Conservation (phyloP, 2,329 filamentous ascomycete species). For the Diplodia corticola region DNA sequence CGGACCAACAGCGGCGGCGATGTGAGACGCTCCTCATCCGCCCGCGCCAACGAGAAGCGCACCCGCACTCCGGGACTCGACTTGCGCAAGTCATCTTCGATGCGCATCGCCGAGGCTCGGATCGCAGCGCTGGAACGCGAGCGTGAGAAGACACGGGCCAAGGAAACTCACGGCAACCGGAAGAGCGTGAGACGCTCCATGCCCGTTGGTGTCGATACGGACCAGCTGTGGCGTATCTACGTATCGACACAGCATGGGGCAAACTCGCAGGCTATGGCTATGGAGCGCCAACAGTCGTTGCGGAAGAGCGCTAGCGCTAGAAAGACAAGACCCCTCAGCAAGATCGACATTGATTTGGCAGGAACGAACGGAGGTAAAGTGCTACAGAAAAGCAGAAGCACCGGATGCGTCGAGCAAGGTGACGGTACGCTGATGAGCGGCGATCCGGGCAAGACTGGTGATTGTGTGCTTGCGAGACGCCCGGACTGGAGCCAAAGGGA, state of each 20-base stretch:
- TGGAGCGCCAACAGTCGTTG: background rate
- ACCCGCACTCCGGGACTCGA: background rate
- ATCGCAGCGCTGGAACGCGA: background rate
- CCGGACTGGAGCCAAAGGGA: constrained; percentile 16
- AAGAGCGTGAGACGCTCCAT: background rate
- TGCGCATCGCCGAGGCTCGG: background rate
- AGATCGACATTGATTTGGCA: background rate
- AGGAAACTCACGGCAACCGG: background rate
- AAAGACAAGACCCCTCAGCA: background rate
- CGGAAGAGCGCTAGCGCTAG: background rate
- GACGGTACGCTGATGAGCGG: background rate
- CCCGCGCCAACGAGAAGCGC: background rate
- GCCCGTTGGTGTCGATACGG: background rate
- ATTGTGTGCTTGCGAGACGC: background rate
- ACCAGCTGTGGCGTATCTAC: constrained; percentile 6
- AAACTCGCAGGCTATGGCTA: background rate
- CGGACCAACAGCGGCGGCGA: too few species aligned
- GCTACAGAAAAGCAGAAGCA: background rate
- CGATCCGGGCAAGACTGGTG: background rate
- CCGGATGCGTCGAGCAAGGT: background rate
- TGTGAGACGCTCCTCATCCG: background rate
- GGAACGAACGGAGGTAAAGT: background rate
- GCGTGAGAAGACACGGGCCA: background rate
- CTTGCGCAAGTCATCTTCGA: background rate
- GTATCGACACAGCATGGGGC: background rate